These are phyloP conservation scores for Flueggea neowawraea DNA, from an alignment of 441 rosid species.

Conservation along the genomic window DNA sequence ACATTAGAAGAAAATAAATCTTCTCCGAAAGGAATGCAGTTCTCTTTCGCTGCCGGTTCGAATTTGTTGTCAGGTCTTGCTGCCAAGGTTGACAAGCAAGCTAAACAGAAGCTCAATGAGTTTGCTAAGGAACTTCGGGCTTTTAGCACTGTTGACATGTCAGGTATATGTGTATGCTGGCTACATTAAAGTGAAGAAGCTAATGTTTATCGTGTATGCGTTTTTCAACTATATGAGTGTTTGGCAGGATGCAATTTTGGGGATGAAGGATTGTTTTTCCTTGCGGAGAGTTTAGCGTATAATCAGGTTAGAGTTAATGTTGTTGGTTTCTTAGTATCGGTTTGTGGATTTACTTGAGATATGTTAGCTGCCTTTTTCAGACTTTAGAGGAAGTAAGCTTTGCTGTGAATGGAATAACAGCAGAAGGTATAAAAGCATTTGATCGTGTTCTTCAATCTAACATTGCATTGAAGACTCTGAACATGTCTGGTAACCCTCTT, in stretches of 20 bases:
- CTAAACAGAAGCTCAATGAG: conserved; percentile 80
- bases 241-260: conserved; percentile 82
- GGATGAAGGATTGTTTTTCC: conserved; percentile 90
- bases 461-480: conserved; percentile 55
- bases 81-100: conserved; percentile 65
- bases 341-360: conserved; percentile 9
- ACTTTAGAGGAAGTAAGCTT: conserved; percentile 84
- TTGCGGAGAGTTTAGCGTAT: conserved; percentile 87
- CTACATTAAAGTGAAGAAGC: background rate
- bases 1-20: conserved; percentile 42
- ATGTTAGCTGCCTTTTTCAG: conserved; percentile 30
- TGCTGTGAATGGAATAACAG: conserved; percentile 94
- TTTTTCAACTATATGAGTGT: too few relatives aligned
- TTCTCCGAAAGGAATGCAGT: conserved; percentile 54
- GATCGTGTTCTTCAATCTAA: conserved; percentile 87
- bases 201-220: too few relatives aligned
- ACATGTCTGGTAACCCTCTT: conserved; percentile 88
- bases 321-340: background rate
- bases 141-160: conserved; percentile 82
- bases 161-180: conserved; percentile 47
- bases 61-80: conserved; percentile 66
- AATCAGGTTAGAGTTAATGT: conserved; percentile 59
- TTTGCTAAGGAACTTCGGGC: conserved; percentile 78
- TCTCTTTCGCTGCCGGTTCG: conserved; percentile 68
- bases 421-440: conserved; percentile 81